Percentiles rank a stretch among this genome's conserved stretches.
Evolutionary conservation across 164 flowering plant genomes (phyloP).

Genomic region (Dillenia turbinata): DNA sequence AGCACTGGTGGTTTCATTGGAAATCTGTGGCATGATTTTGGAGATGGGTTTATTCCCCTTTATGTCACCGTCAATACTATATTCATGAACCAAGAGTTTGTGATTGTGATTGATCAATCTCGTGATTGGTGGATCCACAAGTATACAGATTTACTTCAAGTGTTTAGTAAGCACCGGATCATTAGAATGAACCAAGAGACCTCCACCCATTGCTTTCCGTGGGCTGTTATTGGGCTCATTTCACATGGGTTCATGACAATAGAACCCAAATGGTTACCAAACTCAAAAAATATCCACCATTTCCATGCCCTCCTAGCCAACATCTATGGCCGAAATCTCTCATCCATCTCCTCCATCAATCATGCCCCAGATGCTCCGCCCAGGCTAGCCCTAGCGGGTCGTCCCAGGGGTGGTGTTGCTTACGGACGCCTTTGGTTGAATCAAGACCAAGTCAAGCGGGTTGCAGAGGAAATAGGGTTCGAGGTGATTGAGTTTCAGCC

Average conservation of each 20-base stretch:
- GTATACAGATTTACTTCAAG: constrained; percentile 34
- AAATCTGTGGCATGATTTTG: constrained; percentile 43
- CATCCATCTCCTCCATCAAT: neutral
- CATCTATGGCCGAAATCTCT: constrained; percentile 12
- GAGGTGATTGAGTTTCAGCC: constrained; percentile 38
- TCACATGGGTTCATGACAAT: constrained; percentile 44
- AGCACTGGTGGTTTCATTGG: constrained; percentile 42
- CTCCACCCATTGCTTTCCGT: constrained; percentile 45
- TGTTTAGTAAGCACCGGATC: constrained; percentile 32
- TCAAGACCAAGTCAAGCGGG: constrained; percentile 16
- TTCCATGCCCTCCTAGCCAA: constrained; percentile 27
- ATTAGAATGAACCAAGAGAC: constrained; percentile 31
- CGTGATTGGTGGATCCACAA: constrained; percentile 46
- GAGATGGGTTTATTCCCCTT: constrained; percentile 37
- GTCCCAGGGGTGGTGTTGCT: constrained; percentile 7
- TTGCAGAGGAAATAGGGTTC: constrained; percentile 39
- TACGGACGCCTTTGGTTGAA: constrained; percentile 34
- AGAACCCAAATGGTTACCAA: constrained; percentile 23
- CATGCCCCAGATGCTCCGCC: constrained; percentile 18
- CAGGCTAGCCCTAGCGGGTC: constrained; percentile 26
- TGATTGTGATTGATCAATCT: constrained; percentile 30
- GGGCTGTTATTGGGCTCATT: constrained; percentile 31
- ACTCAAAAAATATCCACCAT: constrained; percentile 8
- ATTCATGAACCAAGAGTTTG: constrained; percentile 13
- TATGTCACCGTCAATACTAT: constrained; percentile 36